phyloP scores from a whole-genome alignment of 176 grass and related monocot genomes.

The Urochloa ruziziensis region DNA sequence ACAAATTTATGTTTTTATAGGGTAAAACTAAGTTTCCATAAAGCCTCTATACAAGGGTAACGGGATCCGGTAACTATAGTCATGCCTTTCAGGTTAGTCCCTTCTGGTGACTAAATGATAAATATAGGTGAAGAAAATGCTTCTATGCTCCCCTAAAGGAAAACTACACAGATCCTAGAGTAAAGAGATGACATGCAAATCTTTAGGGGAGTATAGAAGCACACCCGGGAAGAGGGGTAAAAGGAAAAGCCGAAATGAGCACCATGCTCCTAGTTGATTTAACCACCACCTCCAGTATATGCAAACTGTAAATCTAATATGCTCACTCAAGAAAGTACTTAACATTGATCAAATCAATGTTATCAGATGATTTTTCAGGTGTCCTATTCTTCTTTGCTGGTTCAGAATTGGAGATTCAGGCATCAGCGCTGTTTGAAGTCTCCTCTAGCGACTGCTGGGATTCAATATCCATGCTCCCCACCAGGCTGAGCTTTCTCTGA shows the following conservation, averaged over 20 bases:
- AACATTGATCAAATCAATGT: constrained; percentile 34
- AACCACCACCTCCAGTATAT: constrained; percentile 12
- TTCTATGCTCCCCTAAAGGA: constrained; percentile 46
- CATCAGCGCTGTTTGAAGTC: constrained; percentile 36
- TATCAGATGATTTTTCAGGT: constrained; percentile 20
- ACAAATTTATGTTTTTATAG: constrained; percentile 13
- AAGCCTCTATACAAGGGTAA: constrained; percentile 35
- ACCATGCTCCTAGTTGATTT: constrained; percentile 32
- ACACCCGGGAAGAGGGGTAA: neutral
- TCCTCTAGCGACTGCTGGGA: constrained; percentile 50
- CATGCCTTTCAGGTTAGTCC: constrained; percentile 35
- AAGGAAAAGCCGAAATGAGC: constrained; percentile 6
- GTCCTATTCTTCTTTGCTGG: constrained; percentile 18
- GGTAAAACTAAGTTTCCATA: constrained; percentile 12
- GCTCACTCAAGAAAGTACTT: constrained; percentile 16
- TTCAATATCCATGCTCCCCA: constrained; percentile 76
- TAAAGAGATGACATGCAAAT: constrained; percentile 1
- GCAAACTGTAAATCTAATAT: constrained; percentile 46
- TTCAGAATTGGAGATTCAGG: constrained; percentile 28
- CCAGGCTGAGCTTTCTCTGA: constrained; percentile 58
- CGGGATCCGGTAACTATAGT: constrained; percentile 15
- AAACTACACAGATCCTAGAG: constrained; percentile 34
- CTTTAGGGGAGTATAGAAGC: constrained; percentile 53
- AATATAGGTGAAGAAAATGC: constrained; percentile 21
- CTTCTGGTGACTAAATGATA: constrained; percentile 30